Evolutionary conservation across 371 early-diverging fungal genomes (phyloP).

Genomic region (Choanephora cucurbitarum): DNA sequence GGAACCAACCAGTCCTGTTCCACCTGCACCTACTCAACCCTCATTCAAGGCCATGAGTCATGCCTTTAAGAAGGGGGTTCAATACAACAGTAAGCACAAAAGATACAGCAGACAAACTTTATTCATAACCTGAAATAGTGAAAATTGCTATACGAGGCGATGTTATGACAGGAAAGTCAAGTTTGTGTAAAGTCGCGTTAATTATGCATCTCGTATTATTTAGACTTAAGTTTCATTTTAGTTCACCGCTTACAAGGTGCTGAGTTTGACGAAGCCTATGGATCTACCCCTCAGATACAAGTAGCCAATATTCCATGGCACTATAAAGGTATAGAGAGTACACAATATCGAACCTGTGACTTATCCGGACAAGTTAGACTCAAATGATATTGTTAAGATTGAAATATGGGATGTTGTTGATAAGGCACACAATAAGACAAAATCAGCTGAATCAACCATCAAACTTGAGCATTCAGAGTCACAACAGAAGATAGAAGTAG

Average conservation of each 20-base stretch:
- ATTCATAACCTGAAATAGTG: conserved; percentile 46
- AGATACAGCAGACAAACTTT: background rate
- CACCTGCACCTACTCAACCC: conserved; percentile 21
- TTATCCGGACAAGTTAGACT: no score
- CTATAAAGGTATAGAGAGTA: conserved; percentile 64
- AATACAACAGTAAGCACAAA: conserved; percentile 53
- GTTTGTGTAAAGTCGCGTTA: conserved; percentile 50
- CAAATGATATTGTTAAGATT: conserved; percentile 66
- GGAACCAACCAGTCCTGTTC: conserved; percentile 18
- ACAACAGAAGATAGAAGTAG: conserved; percentile 6
- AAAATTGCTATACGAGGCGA: conserved; percentile 69
- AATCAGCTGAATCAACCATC: conserved; percentile 28
- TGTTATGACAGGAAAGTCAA: conserved; percentile 67
- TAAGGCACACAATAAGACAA: conserved; percentile 47
- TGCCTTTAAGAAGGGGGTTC: conserved; percentile 54
- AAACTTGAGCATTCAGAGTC: conserved; percentile 40
- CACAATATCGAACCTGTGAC: no score
- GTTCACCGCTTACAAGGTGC: conserved; percentile 63
- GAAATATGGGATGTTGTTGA: conserved; percentile 76
- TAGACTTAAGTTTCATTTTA: conserved; percentile 12
- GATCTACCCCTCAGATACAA: conserved; percentile 64
- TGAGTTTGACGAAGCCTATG: conserved; percentile 52
- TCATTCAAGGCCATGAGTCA: conserved; percentile 49
- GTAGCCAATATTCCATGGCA: conserved; percentile 72
- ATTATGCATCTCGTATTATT: no score